A percentile compares a stretch with the other conserved stretches of the same genome.
Evolutionary conservation across 1,139 yeast species (phyloP).

Genomic region (Hemisphaericaspora lyxosophila): DNA sequence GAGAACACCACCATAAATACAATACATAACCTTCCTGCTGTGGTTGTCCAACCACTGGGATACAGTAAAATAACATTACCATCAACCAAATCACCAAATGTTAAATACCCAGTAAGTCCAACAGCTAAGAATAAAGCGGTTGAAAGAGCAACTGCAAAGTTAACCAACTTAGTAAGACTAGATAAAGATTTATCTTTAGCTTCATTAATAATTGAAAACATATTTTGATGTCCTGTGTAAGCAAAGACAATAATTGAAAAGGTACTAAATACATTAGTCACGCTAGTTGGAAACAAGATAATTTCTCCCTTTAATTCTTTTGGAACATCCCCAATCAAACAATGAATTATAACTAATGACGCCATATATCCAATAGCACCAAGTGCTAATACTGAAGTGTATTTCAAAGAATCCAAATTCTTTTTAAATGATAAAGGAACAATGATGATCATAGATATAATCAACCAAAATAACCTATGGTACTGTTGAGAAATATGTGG

Average conservation of each 20-base stretch:
- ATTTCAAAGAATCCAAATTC: slow-evolving; percentile 46
- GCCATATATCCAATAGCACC: slow-evolving; percentile 42
- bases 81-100: slow-evolving; percentile 43
- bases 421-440: slow-evolving; percentile 45
- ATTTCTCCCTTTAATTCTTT: slow-evolving; percentile 52
- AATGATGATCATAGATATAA: slow-evolving; percentile 33
- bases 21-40: slow-evolving; percentile 71
- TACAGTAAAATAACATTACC: slow-evolving; percentile 83
- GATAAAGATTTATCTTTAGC: slow-evolving; percentile 55
- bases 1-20: slow-evolving; percentile 83
- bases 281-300: slow-evolving; percentile 55
- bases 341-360: slow-evolving; percentile 37
- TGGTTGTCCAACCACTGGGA: slow-evolving; percentile 48
- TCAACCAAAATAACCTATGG: slow-evolving; percentile 38
- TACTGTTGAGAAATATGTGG: slow-evolving; percentile 22
- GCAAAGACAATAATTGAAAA: slow-evolving; percentile 51
- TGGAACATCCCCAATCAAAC: slow-evolving; percentile 43
- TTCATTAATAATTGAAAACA: slow-evolving; percentile 50
- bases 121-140: slow-evolving; percentile 37
- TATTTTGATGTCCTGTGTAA: slow-evolving; percentile 51
- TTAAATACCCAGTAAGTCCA: slow-evolving; percentile 45
- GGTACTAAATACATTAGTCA: slow-evolving; percentile 64
- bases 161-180: slow-evolving; percentile 53
- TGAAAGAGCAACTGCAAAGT: slow-evolving; percentile 48
- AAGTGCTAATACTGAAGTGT: slow-evolving; percentile 43